Conservation (phyloP, 2,329 filamentous ascomycete species). For the Colletotrichum sp. region DNA sequence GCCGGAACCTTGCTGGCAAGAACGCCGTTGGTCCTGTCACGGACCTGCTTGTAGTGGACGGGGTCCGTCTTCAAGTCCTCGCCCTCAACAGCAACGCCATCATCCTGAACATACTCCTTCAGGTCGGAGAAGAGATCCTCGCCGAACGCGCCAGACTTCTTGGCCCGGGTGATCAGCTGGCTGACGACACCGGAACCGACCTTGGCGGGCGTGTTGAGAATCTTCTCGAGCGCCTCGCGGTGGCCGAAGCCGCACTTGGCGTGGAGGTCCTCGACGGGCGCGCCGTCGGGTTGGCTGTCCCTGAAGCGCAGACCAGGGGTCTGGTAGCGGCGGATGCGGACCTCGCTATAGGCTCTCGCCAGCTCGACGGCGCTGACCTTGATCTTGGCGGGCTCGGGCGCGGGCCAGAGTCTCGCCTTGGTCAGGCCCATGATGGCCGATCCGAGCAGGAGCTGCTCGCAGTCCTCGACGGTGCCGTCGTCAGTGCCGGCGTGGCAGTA, state of each 20-base stretch:
- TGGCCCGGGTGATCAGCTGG: constrained; percentile 14
- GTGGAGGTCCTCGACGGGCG: constrained; percentile 5
- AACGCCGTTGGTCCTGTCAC: neutral
- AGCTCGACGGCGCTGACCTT: constrained; percentile 20
- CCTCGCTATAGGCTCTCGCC: constrained; percentile 9
- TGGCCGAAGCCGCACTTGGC: constrained; percentile 17
- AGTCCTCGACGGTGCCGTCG: constrained; percentile 15
- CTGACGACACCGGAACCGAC: constrained; percentile 2
- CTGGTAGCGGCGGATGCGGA: constrained; percentile 19
- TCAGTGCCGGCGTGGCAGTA: constrained; percentile 19
- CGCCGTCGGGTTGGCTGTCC: constrained; percentile 1
- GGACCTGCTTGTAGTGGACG: constrained; percentile 18
- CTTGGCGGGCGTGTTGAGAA: constrained; percentile 18
- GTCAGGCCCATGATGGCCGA: constrained; percentile 21
- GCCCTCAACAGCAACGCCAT: constrained; percentile 10
- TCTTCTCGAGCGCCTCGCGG: constrained; percentile 15
- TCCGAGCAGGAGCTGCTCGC: constrained; percentile 18
- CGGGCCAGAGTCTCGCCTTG: constrained; percentile 12
- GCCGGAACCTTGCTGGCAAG: constrained; percentile 9
- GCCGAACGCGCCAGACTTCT: constrained; percentile 11
- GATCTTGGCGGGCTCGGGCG: constrained; percentile 7
- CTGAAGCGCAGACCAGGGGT: constrained; percentile 17
- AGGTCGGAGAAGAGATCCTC: constrained; percentile 16
- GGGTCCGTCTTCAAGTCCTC: constrained; percentile 16
- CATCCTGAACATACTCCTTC: constrained; percentile 17